Conservation (phyloP, 768 basidiomycete genomes). For the Dacryopinax spathularia region DNA sequence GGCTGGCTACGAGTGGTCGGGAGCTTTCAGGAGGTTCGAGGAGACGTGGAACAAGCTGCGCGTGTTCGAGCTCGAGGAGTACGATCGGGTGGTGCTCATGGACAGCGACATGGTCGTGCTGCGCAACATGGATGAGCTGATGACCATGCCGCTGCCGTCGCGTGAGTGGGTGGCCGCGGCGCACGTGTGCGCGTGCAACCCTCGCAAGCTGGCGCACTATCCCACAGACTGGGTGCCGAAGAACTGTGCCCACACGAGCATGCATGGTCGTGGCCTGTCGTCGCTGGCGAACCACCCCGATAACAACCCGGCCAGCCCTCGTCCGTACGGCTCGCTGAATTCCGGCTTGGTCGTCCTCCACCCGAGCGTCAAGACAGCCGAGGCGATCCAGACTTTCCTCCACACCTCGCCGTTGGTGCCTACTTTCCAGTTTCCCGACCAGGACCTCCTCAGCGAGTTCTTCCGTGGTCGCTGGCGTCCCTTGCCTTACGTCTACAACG, state of each 20-base stretch:
- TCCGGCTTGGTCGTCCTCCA: conserved; percentile 75
- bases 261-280: conserved; percentile 11
- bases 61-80: conserved; percentile 53
- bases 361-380: conserved; percentile 47
- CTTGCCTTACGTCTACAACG: conserved; percentile 80
- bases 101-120: conserved; percentile 81
- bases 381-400: conserved; percentile 43
- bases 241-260: conserved; percentile 70
- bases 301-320: conserved; percentile 37
- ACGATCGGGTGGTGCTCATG: conserved; percentile 54
- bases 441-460: conserved; percentile 72
- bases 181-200: conserved; percentile 92
- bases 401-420: conserved; percentile 39
- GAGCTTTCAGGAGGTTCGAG: conserved; percentile 13
- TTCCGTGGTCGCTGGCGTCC: conserved; percentile 65
- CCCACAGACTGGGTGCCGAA: conserved; percentile 85
- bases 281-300: conserved; percentile 25
- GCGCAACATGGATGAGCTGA: conserved; percentile 64
- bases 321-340: conserved; percentile 75
- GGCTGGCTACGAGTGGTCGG: neutral
- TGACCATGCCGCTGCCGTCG: conserved; percentile 34
- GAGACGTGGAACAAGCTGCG: conserved; percentile 34
- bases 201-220: conserved; percentile 68
- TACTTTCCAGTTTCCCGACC: conserved; percentile 70
- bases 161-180: conserved; percentile 67